These are phyloP conservation scores for Hypoxylon sp. DNA, from an alignment of 2,329 filamentous ascomycete genomes.

Conservation along the genomic window DNA sequence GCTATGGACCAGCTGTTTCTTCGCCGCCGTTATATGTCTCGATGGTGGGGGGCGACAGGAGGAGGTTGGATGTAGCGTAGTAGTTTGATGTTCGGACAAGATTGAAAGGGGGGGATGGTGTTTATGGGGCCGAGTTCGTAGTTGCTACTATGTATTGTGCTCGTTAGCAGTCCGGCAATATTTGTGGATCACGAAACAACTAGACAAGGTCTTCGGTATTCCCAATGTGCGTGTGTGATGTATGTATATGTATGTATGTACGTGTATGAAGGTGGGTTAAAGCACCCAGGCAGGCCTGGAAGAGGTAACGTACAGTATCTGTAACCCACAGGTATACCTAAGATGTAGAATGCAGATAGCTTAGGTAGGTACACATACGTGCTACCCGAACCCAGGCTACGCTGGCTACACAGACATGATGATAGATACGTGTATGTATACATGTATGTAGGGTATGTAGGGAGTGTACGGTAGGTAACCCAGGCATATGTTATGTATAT, in stretches of 20 bases:
- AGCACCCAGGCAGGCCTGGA: neutral
- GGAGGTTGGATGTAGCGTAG: constrained; percentile 30
- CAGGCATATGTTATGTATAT: constrained; percentile 13
- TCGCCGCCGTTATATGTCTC: constrained; percentile 35
- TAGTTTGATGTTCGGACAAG: constrained; percentile 35
- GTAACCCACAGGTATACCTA: constrained; percentile 2
- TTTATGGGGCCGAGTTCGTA: constrained; percentile 34
- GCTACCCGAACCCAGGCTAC: too few species aligned
- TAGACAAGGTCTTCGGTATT: constrained; percentile 28
- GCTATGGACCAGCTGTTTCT: constrained; percentile 26
- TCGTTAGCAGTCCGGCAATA: constrained; percentile 34
- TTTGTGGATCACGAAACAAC: constrained; percentile 39
- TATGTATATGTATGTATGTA: constrained; percentile 13
- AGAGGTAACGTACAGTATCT: neutral
- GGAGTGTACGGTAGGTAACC: neutral
- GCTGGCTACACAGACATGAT: too few species aligned
- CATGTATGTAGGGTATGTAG: constrained; percentile 6
- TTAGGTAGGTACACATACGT: neutral
- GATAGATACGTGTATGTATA: constrained; percentile 5
- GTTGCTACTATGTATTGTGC: constrained; percentile 28
- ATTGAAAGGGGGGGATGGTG: constrained; percentile 26
- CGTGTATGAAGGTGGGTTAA: neutral
- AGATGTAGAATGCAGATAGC: neutral
- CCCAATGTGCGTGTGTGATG: constrained; percentile 25
- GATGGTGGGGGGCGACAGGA: constrained; percentile 38